Evolutionary conservation across 208 protist genomes (phyloP).

Genomic region (Vickermania ingenoplastis): DNA sequence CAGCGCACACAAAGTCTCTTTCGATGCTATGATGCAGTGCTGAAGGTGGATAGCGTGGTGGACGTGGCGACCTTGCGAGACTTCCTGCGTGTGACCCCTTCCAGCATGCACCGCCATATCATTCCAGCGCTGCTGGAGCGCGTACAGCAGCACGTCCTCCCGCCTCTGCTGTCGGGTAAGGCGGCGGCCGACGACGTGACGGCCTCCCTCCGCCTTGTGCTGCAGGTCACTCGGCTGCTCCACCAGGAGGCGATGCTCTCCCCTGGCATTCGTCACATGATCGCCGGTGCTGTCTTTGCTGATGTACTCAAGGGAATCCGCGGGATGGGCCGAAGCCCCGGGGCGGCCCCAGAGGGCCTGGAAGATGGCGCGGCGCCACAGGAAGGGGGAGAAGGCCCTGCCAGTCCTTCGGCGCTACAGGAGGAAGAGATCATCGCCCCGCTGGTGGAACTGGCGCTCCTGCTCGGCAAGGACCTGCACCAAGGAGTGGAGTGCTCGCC

Average conservation of each 20-base stretch:
- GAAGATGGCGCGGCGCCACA: neutral
- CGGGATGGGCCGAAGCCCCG: neutral
- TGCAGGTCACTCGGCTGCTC: conserved; percentile 15
- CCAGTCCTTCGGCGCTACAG: neutral
- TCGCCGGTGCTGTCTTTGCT: neutral
- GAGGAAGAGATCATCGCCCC: neutral
- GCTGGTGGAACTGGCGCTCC: conserved; percentile 6
- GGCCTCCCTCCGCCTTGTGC: conserved; percentile 21
- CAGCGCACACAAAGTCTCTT: conserved; percentile 20
- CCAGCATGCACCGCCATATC: conserved; percentile 30
- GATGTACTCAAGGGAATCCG: neutral
- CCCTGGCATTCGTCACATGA: neutral
- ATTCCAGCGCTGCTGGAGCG: conserved; percentile 25
- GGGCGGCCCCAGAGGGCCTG: neutral
- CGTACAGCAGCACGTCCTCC: conserved; percentile 26
- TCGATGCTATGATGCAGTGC: conserved; percentile 40
- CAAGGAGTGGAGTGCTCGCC: no score
- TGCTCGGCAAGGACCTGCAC: neutral
- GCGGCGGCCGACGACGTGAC: conserved; percentile 6
- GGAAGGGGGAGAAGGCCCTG: neutral
- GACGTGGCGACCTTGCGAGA: conserved; percentile 31
- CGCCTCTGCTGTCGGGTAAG: conserved; percentile 10
- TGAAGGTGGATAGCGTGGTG: conserved; percentile 45
- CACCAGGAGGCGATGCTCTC: neutral
- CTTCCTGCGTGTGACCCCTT: conserved; percentile 50